Percentiles rank a stretch among this genome's conserved stretches.
phyloP scores from a whole-genome alignment of 2,329 filamentous ascomycete genomes.

The Lachnellula hyalina region DNA sequence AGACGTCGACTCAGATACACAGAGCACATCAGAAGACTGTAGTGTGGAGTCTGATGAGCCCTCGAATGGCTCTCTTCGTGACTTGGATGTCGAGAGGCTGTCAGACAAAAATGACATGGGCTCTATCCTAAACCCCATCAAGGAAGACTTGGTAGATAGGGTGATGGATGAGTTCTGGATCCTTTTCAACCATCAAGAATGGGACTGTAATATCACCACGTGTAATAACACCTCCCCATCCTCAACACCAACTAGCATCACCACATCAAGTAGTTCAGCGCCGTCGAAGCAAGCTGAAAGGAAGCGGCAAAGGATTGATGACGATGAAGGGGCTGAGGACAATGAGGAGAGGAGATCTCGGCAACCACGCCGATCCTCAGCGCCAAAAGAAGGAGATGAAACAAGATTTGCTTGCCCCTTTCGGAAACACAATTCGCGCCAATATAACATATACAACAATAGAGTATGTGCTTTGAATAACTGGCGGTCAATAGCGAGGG shows the following conservation, averaged over 20 bases:
- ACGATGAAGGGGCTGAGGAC: conserved; percentile 1
- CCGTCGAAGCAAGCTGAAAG: background rate
- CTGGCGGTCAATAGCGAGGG: conserved; percentile 9
- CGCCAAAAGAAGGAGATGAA: background rate
- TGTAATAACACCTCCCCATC: conserved; percentile 36
- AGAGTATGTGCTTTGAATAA: conserved; percentile 10
- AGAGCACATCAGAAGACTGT: background rate
- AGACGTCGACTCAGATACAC: background rate
- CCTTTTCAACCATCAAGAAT: conserved; percentile 15
- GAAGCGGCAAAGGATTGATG: conserved; percentile 7
- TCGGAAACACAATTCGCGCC: conserved; percentile 12
- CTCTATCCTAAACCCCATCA: conserved; percentile 19
- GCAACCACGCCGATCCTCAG: background rate
- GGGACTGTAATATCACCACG: conserved; percentile 36
- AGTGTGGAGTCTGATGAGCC: background rate
- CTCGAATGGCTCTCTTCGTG: background rate
- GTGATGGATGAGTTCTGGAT: conserved; percentile 15
- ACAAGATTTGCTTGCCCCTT: conserved; percentile 18
- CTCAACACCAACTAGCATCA: conserved; percentile 5
- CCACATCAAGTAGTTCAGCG: background rate
- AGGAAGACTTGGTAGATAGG: conserved; percentile 7
- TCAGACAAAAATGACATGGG: background rate
- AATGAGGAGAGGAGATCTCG: conserved; percentile 2
- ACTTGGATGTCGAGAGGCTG: background rate
- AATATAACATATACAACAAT: conserved; percentile 12